These are phyloP conservation scores for Coemansia sp. DNA, from an alignment of 192 early-diverging fungal species.

Conservation along the genomic window DNA sequence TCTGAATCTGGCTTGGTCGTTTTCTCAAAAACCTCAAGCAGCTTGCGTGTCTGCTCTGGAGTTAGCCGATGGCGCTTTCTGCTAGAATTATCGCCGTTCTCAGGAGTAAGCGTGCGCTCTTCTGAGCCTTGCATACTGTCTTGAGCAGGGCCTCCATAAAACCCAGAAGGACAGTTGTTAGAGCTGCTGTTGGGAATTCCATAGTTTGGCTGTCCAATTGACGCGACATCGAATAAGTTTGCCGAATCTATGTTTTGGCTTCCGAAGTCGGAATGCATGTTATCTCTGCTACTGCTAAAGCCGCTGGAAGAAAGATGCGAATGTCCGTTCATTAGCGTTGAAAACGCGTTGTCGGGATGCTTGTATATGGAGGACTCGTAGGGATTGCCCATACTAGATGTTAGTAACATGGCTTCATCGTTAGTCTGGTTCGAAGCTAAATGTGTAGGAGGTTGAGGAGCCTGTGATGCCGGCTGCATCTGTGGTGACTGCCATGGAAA, in stretches of 20 bases:
- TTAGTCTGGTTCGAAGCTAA: not conserved
- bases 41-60: constrained; percentile 63
- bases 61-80: constrained; percentile 70
- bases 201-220: not conserved
- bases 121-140: not conserved
- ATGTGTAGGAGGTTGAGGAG: not conserved
- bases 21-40: constrained; percentile 59
- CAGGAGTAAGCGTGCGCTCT: constrained; percentile 14
- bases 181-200: not conserved
- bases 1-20: constrained; percentile 66
- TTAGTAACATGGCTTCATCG: not conserved
- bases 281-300: too few species aligned
- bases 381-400: not conserved
- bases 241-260: not conserved
- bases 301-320: not conserved
- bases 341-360: not conserved
- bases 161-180: not conserved
- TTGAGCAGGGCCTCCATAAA: not conserved
- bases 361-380: constrained; percentile 4
- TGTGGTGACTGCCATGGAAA: constrained; percentile 39
- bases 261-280: not conserved
- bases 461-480: constrained; percentile 14
- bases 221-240: not conserved
- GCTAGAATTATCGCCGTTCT: constrained; percentile 20
- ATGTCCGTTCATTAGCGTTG: constrained; percentile 1